Percentiles rank a stretch among this genome's conserved stretches.
These are phyloP conservation scores for Waltergamsia citrina DNA, from an alignment of 2,329 filamentous ascomycete genomes.

Conservation along the genomic window DNA sequence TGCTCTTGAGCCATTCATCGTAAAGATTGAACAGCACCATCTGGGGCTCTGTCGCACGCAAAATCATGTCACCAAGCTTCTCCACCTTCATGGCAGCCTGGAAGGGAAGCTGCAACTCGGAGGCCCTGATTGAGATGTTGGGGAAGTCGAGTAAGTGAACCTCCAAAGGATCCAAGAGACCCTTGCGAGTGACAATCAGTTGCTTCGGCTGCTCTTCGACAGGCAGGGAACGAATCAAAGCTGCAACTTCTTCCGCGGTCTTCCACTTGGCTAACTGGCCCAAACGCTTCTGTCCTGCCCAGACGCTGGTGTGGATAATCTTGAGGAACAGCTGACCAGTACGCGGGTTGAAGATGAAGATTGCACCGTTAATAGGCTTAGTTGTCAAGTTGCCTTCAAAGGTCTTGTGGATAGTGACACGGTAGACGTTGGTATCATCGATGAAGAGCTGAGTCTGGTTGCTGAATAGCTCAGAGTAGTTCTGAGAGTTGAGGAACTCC, in stretches of 20 bases:
- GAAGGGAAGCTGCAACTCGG: constrained; percentile 94
- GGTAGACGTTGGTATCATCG: constrained; percentile 98
- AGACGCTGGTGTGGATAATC: constrained; percentile 98
- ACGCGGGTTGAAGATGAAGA: constrained; percentile 99
- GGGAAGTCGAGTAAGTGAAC: constrained; percentile 97
- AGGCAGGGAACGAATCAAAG: constrained; percentile 86
- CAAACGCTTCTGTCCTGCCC: constrained; percentile 98
- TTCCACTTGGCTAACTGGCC: constrained; percentile 99
- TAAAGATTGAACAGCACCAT: constrained; percentile 99
- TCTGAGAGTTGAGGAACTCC: constrained; percentile 98
- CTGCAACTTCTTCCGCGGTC: constrained; percentile 98
- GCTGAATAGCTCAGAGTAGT: constrained; percentile 98
- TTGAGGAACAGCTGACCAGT: constrained; percentile 97
- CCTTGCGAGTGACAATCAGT: constrained; percentile 95
- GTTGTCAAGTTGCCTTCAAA: constrained; percentile 99
- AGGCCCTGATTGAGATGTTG: constrained; percentile 96
- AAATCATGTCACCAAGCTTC: constrained; percentile 97
- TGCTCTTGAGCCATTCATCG: constrained; percentile 97
- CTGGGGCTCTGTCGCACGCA: constrained; percentile 95
- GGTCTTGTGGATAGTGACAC: constrained; percentile 98
- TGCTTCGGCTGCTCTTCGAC: constrained; percentile 99
- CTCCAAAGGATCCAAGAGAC: constrained; percentile 91
- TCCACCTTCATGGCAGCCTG: constrained; percentile 99
- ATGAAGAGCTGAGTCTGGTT: constrained; percentile 99
- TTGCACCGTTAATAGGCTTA: constrained; percentile 98